A percentile compares a stretch with the other conserved stretches of the same genome.
phyloP scores from a whole-genome alignment of 257 asterid genomes.

The Scutellaria baicalensis region DNA sequence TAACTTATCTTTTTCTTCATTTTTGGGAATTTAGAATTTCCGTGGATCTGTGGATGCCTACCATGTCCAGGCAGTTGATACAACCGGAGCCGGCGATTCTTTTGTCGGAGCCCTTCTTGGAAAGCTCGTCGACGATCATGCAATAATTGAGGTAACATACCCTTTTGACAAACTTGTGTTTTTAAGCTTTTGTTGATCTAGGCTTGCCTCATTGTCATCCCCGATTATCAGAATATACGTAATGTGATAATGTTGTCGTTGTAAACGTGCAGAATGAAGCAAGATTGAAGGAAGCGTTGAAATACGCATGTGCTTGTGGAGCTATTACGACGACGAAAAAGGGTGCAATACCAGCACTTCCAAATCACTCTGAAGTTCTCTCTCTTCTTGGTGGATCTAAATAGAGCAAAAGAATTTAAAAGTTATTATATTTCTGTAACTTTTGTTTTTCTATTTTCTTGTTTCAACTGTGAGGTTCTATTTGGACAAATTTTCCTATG shows the following conservation, averaged over 20 bases:
- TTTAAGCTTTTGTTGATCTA: too few species aligned
- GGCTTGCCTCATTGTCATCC: too few species aligned
- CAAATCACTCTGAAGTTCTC: slow-evolving; percentile 49
- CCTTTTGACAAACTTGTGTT: too few species aligned
- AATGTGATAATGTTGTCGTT: neutral
- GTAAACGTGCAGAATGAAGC: slow-evolving; percentile 48
- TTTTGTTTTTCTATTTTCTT: neutral
- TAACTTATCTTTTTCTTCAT: neutral
- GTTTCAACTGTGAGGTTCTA: neutral
- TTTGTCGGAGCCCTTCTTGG: slow-evolving; percentile 45
- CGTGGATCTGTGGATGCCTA: slow-evolving; percentile 27
- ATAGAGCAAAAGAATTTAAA: neutral
- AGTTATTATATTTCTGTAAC: neutral
- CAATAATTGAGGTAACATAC: slow-evolving; percentile 26
- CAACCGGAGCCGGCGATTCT: slow-evolving; percentile 55
- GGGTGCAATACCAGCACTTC: slow-evolving; percentile 97
- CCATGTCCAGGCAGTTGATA: slow-evolving; percentile 36
- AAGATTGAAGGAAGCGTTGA: slow-evolving; percentile 65
- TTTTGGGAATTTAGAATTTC: slow-evolving; percentile 22
- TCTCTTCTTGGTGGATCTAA: slow-evolving; percentile 25
- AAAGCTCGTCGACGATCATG: slow-evolving; percentile 41
- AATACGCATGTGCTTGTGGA: slow-evolving; percentile 87
- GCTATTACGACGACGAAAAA: slow-evolving; percentile 93
- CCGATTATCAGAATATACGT: too few species aligned
- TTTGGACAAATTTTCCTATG: neutral